phyloP scores from a whole-genome alignment of 2,329 filamentous ascomycete genomes.

The Paracoccidioides brasiliensis region DNA sequence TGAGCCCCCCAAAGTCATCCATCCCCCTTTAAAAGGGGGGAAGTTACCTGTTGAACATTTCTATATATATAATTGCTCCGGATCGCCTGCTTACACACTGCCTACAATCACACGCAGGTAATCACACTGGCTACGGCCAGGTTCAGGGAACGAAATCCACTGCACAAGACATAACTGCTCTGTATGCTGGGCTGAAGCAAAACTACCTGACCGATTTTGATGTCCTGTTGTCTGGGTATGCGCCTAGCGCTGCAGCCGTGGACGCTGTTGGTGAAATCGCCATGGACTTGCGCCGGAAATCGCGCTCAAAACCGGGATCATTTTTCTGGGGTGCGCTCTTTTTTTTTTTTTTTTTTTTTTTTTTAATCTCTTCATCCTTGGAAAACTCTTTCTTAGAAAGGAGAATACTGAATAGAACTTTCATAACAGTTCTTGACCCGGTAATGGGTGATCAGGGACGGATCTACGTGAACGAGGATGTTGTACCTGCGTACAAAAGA shows the following conservation, averaged over 20 bases:
- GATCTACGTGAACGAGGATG: conserved; percentile 82
- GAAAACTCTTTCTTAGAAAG: neutral
- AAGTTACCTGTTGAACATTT: conserved; percentile 2
- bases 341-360: neutral
- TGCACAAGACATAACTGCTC: conserved; percentile 66
- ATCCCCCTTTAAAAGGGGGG: neutral
- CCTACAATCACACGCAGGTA: conserved; percentile 47
- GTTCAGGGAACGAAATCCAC: conserved; percentile 74
- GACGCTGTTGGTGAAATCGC: conserved; percentile 74
- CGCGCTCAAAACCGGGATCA: conserved; percentile 49
- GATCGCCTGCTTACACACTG: neutral
- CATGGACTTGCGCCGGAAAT: conserved; percentile 59
- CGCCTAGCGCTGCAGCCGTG: conserved; percentile 75
- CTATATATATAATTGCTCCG: neutral
- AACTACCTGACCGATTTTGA: conserved; percentile 81
- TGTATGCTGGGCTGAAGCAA: conserved; percentile 74
- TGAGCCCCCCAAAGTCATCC: conserved; percentile 37
- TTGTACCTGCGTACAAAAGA: conserved; percentile 78
- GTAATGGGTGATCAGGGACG: conserved; percentile 96
- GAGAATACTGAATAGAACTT: neutral
- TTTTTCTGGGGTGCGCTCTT: conserved; percentile 68
- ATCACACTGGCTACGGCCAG: conserved; percentile 86
- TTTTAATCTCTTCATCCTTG: neutral
- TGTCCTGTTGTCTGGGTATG: conserved; percentile 88
- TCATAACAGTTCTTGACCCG: conserved; percentile 61